phyloP scores from a whole-genome alignment of 768 basidiomycete species.

The Mrakia frigida region DNA sequence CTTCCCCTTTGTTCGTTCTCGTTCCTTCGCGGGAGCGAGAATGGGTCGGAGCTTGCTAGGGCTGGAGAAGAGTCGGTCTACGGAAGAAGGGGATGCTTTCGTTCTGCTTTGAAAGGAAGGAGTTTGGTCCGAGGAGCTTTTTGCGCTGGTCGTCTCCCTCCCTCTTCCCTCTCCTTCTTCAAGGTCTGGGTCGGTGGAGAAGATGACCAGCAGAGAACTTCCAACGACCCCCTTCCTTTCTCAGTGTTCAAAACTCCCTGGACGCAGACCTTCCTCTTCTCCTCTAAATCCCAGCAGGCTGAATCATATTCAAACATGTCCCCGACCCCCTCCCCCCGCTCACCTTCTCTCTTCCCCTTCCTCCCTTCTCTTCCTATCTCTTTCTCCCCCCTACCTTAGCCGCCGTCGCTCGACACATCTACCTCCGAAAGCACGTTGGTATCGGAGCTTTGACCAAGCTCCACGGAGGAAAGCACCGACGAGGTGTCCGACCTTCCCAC shows the following conservation, averaged over 20 bases:
- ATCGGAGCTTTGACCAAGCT: slow-evolving; percentile 85
- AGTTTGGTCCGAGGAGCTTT: not conserved
- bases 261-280: not conserved
- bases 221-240: not conserved
- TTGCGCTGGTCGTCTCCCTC: not conserved
- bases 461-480: slow-evolving; percentile 90
- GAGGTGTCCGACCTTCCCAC: slow-evolving; percentile 94
- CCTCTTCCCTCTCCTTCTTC: too few relatives aligned
- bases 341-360: slow-evolving; percentile 36
- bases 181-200: not conserved
- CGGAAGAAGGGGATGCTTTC: not conserved
- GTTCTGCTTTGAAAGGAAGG: not conserved
- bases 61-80: not conserved
- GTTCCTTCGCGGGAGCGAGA: not conserved
- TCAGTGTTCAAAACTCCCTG: not conserved
- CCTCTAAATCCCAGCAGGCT: slow-evolving; percentile 15
- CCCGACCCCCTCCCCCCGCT: slow-evolving; percentile 36
- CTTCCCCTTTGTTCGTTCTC: not conserved
- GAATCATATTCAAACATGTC: slow-evolving; percentile 32
- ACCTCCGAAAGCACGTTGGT: slow-evolving; percentile 96
- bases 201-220: not conserved
- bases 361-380: slow-evolving; percentile 14
- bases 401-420: slow-evolving; percentile 96
- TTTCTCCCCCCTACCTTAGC: slow-evolving; percentile 50
- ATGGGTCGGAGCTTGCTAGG: slow-evolving; percentile 26